These are phyloP conservation scores for Yamadazyma dushanensis DNA, from an alignment of 1,139 yeast species.

Conservation along the genomic window DNA sequence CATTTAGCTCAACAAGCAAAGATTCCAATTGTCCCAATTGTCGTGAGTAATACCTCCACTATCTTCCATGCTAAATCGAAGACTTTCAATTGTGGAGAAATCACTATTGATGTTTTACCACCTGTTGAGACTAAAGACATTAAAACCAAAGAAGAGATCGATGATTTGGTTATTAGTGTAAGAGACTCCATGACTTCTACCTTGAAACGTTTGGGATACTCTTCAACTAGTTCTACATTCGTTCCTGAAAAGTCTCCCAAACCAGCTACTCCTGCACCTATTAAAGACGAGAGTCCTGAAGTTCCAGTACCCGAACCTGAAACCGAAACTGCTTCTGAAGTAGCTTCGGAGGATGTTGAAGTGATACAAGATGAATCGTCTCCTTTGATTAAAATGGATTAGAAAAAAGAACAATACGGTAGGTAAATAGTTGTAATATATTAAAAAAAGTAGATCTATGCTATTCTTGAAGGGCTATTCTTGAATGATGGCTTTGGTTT, in stretches of 20 bases:
- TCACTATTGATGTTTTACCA: slow-evolving; percentile 63
- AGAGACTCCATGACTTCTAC: slow-evolving; percentile 33
- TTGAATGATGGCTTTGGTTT: slow-evolving; percentile 30
- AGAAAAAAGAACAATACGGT: too few species aligned
- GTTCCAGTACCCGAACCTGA: too few species aligned
- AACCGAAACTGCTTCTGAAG: background rate
- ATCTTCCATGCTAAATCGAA: slow-evolving; percentile 60
- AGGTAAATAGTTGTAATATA: slow-evolving; percentile 2
- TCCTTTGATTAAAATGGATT: slow-evolving; percentile 23
- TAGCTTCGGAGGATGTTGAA: slow-evolving; percentile 15
- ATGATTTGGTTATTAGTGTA: slow-evolving; percentile 42
- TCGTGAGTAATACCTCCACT: slow-evolving; percentile 80
- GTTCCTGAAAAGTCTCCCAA: slow-evolving; percentile 10
- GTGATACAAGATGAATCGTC: slow-evolving; percentile 17
- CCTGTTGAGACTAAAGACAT: slow-evolving; percentile 62
- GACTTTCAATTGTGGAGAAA: slow-evolving; percentile 62
- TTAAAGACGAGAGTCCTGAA: slow-evolving; percentile 7
- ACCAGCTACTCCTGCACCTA: slow-evolving; percentile 10
- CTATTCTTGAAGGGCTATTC: slow-evolving; percentile 14
- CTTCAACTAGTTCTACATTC: slow-evolving; percentile 18
- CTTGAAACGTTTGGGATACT: slow-evolving; percentile 34
- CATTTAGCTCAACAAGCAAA: slow-evolving; percentile 92
- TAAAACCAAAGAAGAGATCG: slow-evolving; percentile 57
- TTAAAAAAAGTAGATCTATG: slow-evolving; percentile 2
- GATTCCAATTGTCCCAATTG: slow-evolving; percentile 85